A percentile compares a stretch with the other conserved stretches of the same genome.
These are phyloP conservation scores for Leccinum ochraceum DNA, from an alignment of 768 basidiomycete genomes.

Conservation along the genomic window DNA sequence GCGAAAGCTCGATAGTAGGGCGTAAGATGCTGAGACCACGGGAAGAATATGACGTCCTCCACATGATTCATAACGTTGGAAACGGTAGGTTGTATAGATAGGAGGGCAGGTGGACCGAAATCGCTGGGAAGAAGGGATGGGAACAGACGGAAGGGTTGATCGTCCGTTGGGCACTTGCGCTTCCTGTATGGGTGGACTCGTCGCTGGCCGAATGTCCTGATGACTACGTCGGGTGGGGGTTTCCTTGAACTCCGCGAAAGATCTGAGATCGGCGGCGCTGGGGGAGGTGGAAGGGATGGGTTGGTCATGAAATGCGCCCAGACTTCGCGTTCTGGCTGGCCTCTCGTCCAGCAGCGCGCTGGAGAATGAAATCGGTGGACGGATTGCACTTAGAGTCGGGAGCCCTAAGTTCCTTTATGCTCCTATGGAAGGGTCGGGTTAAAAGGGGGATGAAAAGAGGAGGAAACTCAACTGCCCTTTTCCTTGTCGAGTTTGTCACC, in stretches of 20 bases:
- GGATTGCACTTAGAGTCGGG: conserved; percentile 79
- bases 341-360: conserved; percentile 80
- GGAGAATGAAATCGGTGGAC: conserved; percentile 78
- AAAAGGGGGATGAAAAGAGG: not conserved
- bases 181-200: conserved; percentile 23
- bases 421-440: conserved; percentile 42
- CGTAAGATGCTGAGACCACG: conserved; percentile 63
- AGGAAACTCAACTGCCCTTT: conserved; percentile 73
- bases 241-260: conserved; percentile 64
- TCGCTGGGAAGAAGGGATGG: conserved; percentile 66
- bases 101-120: conserved; percentile 79
- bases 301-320: conserved; percentile 73
- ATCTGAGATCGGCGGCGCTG: conserved; percentile 57
- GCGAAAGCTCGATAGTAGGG: conserved; percentile 82
- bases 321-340: conserved; percentile 60
- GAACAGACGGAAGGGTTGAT: conserved; percentile 56
- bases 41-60: conserved; percentile 59
- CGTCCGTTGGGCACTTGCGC: conserved; percentile 26
- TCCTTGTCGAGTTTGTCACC: conserved; percentile 92
- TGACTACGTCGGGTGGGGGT: conserved; percentile 40
- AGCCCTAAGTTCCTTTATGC: conserved; percentile 82
- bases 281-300: conserved; percentile 46
- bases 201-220: conserved; percentile 40
- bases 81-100: conserved; percentile 61
- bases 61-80: conserved; percentile 53